Conservation (phyloP, 768 basidiomycete genomes). For the Lentinula boryana region DNA sequence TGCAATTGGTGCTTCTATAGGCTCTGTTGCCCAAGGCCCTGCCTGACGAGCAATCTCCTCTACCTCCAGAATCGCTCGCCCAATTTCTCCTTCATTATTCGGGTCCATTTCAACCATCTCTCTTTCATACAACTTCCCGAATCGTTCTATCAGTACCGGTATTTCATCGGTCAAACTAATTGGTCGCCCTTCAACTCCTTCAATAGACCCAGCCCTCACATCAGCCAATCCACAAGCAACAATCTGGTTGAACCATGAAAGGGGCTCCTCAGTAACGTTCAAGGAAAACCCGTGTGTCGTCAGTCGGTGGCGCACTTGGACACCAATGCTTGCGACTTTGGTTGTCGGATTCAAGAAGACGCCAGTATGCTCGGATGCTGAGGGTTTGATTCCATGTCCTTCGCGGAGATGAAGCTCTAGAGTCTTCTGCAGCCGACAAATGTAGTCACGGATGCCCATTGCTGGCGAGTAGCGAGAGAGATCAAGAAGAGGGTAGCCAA, state of each 20-base stretch:
- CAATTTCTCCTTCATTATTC: slow-evolving; percentile 38
- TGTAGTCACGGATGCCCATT: slow-evolving; percentile 72
- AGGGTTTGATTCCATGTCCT: slow-evolving; percentile 49
- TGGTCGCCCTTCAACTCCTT: slow-evolving; percentile 30
- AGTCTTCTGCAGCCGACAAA: slow-evolving; percentile 73
- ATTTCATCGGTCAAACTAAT: slow-evolving; percentile 47
- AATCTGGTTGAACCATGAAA: slow-evolving; percentile 80
- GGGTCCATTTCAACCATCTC: slow-evolving; percentile 39
- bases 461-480: slow-evolving; percentile 73
- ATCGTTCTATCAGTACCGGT: slow-evolving; percentile 38
- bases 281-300: slow-evolving; percentile 94
- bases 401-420: slow-evolving; percentile 58
- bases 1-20: background rate
- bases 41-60: slow-evolving; percentile 38
- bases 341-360: slow-evolving; percentile 77
- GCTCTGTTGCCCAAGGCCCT: slow-evolving; percentile 31
- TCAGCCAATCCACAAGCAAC: slow-evolving; percentile 89
- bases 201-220: slow-evolving; percentile 72
- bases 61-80: slow-evolving; percentile 37
- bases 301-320: slow-evolving; percentile 90
- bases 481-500: slow-evolving; percentile 93
- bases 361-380: slow-evolving; percentile 79
- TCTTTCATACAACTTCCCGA: slow-evolving; percentile 43
- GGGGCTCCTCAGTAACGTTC: slow-evolving; percentile 80
- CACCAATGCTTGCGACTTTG: slow-evolving; percentile 94